Conservation (phyloP, 306 rosid species). For the Cyamopsis tetragonoloba region DNA sequence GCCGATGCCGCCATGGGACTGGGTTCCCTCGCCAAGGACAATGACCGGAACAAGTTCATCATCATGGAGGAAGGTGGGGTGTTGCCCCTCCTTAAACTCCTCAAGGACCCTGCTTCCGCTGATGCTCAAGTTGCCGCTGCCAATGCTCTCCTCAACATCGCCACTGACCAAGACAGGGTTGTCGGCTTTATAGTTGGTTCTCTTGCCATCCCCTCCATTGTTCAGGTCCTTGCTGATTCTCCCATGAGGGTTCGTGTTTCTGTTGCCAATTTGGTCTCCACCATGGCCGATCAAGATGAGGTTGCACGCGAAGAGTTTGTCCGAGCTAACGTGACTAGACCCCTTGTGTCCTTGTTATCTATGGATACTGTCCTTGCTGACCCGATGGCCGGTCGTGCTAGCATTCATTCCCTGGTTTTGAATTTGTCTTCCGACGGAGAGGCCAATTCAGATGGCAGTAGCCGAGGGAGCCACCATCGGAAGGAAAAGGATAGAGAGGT, state of each 20-base stretch:
- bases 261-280: slow-evolving; percentile 59
- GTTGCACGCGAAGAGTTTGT: slow-evolving; percentile 68
- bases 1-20: slow-evolving; percentile 60
- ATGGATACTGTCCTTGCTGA: slow-evolving; percentile 61
- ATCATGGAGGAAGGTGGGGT: slow-evolving; percentile 78
- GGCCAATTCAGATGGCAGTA: slow-evolving; percentile 49
- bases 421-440: slow-evolving; percentile 21
- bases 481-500: slow-evolving; percentile 49
- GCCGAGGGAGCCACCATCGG: slow-evolving; percentile 41
- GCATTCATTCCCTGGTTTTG: slow-evolving; percentile 58
- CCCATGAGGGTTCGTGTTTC: slow-evolving; percentile 57
- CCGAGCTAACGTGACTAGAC: slow-evolving; percentile 69
- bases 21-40: slow-evolving; percentile 47
- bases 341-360: slow-evolving; percentile 56
- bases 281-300: slow-evolving; percentile 52
- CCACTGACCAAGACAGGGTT: slow-evolving; percentile 43
- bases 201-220: slow-evolving; percentile 51
- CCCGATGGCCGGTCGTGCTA: slow-evolving; percentile 41
- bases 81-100: slow-evolving; percentile 61
- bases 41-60: slow-evolving; percentile 61
- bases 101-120: slow-evolving; percentile 52
- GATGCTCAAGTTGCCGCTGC: slow-evolving; percentile 79
- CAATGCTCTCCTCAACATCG: slow-evolving; percentile 48
- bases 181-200: slow-evolving; percentile 35
- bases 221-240: slow-evolving; percentile 60